Evolutionary conservation across 1,139 yeast genomes (phyloP), one percentile per base, ranked within the genome.

Genomic region (Pichia sp.): DNA sequence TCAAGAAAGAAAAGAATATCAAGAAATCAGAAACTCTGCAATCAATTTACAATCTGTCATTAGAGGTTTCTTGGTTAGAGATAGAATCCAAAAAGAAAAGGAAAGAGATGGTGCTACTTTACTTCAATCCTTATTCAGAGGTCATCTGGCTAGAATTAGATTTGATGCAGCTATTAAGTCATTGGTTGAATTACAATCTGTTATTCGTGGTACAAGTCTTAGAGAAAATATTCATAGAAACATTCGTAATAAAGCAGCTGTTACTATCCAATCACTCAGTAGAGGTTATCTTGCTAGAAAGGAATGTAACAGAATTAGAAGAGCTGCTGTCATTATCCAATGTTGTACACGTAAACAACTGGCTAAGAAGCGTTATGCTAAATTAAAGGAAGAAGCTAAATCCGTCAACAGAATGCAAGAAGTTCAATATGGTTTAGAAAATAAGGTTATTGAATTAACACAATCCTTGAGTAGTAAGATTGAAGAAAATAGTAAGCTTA

Each of bases 381-480:
- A 73, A 52, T 73, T 89, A 63, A 85, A 81, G 64, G 77, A 75
- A 27, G 98, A 93, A 57, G 96, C 97, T 35, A 89, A 89, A 65
- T 88, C 96, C 20, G 96, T 89, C 41, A 85, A 83, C 63, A 95
- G 85, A 62, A 77, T 88, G 72, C 82, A 88, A 67, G 96, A 93
- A 65, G 96, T 89, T 35, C 89, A 95, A 60, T 93, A 89, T 69
- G 83, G 86, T 65, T 77, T 93, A 61, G 99, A 94, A 67, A 93
- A 91, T 68, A 93, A 93, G 74, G 98, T 94, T 21, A 90, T 93
- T 55, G 96, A 91, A 67, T 79, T 94, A 56, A 90, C 96, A 1
- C 96, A 91, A 65, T 79, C 84, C 10, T 74, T 91, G 56, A 81
- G 96, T 1, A 68, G 83, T 24, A 85, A 86, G 67, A 81, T 84